phyloP scores from a whole-genome alignment of 2,329 filamentous ascomycete species.

The Epicoccum sorghinum region DNA sequence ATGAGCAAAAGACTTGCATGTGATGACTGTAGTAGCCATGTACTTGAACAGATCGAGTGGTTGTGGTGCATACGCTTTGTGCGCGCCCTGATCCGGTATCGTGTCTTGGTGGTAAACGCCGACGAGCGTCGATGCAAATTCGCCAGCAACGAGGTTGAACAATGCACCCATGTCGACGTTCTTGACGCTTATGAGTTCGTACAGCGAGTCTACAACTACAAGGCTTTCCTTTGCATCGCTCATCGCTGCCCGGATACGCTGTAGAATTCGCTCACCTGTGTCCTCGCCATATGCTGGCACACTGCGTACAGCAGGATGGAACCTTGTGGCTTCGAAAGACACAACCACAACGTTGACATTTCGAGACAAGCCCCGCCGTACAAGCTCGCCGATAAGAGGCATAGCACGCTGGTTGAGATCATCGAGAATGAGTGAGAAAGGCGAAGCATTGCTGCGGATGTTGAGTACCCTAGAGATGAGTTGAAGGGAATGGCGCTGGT shows the following conservation, averaged over 20 bases:
- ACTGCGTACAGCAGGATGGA: slow-evolving; percentile 69
- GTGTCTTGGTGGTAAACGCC: slow-evolving; percentile 80
- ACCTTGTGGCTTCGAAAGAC: slow-evolving; percentile 75
- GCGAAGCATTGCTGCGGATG: slow-evolving; percentile 78
- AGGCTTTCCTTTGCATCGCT: slow-evolving; percentile 52
- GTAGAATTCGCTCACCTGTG: slow-evolving; percentile 59
- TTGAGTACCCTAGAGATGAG: slow-evolving; percentile 83
- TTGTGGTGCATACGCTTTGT: slow-evolving; percentile 51
- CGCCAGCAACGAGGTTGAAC: slow-evolving; percentile 72
- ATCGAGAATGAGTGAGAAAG: slow-evolving; percentile 85
- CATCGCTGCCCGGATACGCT: slow-evolving; percentile 27
- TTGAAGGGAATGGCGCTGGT: slow-evolving; percentile 82
- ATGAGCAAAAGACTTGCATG: slow-evolving; percentile 74
- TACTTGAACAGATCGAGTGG: slow-evolving; percentile 77
- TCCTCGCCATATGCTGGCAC: slow-evolving; percentile 68
- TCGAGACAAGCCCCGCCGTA: slow-evolving; percentile 63
- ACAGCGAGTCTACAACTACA: slow-evolving; percentile 80
- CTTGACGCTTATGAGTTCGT: slow-evolving; percentile 59
- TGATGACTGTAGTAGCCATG: slow-evolving; percentile 86
- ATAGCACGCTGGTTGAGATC: slow-evolving; percentile 79
- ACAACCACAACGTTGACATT: slow-evolving; percentile 74
- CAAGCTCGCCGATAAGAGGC: slow-evolving; percentile 74
- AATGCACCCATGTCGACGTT: slow-evolving; percentile 61
- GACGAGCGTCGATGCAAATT: slow-evolving; percentile 72
- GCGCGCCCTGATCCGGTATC: slow-evolving; percentile 56